phyloP scores from a whole-genome alignment of 345 rosid genomes.

The Eucalyptus curtisii region DNA sequence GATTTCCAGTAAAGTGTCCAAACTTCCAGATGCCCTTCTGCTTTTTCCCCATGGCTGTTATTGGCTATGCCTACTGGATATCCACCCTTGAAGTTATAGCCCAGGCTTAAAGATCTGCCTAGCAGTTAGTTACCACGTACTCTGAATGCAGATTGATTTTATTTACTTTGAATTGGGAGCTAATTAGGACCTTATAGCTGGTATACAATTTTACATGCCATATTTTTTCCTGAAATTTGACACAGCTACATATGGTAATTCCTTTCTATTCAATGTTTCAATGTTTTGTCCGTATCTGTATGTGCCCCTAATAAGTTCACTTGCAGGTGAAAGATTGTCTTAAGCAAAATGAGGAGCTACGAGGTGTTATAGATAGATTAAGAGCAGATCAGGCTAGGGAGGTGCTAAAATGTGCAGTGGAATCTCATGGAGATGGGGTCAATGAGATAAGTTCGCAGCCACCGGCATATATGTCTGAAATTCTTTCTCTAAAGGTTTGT shows the following conservation, averaged over 20 bases:
- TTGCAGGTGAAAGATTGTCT: constrained; percentile 79
- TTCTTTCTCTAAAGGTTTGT: constrained; percentile 64
- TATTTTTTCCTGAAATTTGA: neutral
- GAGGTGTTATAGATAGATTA: constrained; percentile 47
- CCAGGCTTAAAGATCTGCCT: neutral
- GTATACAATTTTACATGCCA: neutral
- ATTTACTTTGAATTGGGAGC: neutral
- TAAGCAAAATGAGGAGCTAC: constrained; percentile 81
- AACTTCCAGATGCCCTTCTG: neutral
- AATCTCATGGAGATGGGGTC: constrained; percentile 6
- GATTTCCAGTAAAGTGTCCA: neutral
- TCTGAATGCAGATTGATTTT: neutral
- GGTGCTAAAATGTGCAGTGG: neutral
- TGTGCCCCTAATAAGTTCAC: neutral
- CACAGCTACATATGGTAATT: neutral
- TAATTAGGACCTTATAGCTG: neutral
- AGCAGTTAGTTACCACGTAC: neutral
- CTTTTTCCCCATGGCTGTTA: neutral
- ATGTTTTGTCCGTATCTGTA: neutral
- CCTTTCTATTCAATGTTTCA: neutral
- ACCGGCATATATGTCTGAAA: constrained; percentile 26
- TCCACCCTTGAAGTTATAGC: neutral
- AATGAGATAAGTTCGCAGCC: constrained; percentile 8
- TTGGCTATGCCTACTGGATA: neutral
- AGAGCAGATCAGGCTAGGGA: constrained; percentile 57